A percentile compares a stretch with the other conserved stretches of the same genome.
Conservation (phyloP, 106 monocot genomes). For the Dendrobium officinale region DNA sequence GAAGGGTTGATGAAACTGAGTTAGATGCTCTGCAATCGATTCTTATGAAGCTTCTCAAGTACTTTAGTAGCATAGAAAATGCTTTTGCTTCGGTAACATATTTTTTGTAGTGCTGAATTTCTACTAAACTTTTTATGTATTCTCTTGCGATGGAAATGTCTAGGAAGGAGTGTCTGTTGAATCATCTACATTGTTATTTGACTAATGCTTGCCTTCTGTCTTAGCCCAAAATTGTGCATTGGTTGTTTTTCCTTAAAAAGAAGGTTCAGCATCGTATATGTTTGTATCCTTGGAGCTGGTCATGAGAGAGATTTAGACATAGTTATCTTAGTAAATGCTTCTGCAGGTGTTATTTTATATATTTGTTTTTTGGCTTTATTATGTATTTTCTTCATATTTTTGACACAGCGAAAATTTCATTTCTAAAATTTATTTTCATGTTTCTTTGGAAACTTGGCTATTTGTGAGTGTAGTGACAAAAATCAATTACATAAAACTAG, state of each 20-base stretch:
- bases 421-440: background rate
- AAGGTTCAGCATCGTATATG: too few relatives aligned
- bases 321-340: too few relatives aligned
- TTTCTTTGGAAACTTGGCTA: background rate
- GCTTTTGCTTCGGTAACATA: slow-evolving; percentile 18
- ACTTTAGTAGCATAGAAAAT: slow-evolving; percentile 24
- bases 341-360: too few relatives aligned
- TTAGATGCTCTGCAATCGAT: slow-evolving; percentile 19
- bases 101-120: background rate
- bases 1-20: slow-evolving; percentile 11
- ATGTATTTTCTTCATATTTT: background rate
- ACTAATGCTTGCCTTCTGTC: background rate
- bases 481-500: too few relatives aligned
- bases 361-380: background rate
- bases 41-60: slow-evolving; percentile 24
- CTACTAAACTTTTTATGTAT: background rate
- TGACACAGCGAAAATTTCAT: background rate
- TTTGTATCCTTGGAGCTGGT: too few relatives aligned
- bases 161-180: background rate
- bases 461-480: background rate
- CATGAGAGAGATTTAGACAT: too few relatives aligned
- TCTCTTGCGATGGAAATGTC: background rate
- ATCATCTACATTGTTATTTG: background rate
- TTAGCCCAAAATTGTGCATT: background rate
- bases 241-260: background rate